phyloP scores from a whole-genome alignment of 192 early-diverging fungal genomes.

The Geranomyces michiganensis region DNA sequence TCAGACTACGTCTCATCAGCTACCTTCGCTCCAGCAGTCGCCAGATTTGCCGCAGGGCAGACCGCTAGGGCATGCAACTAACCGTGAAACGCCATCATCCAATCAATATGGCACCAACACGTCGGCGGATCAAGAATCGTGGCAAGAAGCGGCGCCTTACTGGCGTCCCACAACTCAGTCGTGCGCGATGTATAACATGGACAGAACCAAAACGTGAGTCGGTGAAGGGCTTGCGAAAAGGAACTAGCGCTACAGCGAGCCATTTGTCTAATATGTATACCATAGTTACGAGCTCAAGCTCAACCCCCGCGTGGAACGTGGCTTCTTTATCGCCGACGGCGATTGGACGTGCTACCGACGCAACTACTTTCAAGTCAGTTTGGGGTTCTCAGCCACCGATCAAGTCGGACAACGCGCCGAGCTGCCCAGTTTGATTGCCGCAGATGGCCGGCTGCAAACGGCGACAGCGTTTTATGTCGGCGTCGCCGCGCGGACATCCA shows the following conservation, averaged over 20 bases:
- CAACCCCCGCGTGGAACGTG: conserved; percentile 83
- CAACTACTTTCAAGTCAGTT: conserved; percentile 90
- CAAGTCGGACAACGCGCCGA: conserved; percentile 41
- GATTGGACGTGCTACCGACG: conserved; percentile 96
- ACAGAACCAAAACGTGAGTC: conserved; percentile 21
- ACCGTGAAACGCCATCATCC: not conserved
- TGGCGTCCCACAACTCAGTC: conserved; percentile 17
- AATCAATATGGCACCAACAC: not conserved
- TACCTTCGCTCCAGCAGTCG: too few species aligned
- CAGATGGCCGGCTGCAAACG: conserved; percentile 71
- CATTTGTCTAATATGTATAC: not conserved
- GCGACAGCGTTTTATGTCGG: conserved; percentile 74
- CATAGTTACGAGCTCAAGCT: conserved; percentile 60
- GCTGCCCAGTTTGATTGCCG: conserved; percentile 73
- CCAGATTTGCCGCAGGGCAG: too few species aligned
- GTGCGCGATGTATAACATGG: conserved; percentile 20
- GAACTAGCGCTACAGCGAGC: not conserved
- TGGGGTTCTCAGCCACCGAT: conserved; percentile 74
- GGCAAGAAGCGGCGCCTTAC: conserved; percentile 10
- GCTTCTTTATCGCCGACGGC: conserved; percentile 84
- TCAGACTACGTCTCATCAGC: too few species aligned
- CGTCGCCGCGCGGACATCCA: conserved; percentile 72
- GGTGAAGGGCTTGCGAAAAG: not conserved
- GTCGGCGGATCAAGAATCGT: not conserved
- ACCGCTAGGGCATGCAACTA: too few species aligned